Conservation (phyloP, 257 asterid genomes). For the Solanum chmielewskii region DNA sequence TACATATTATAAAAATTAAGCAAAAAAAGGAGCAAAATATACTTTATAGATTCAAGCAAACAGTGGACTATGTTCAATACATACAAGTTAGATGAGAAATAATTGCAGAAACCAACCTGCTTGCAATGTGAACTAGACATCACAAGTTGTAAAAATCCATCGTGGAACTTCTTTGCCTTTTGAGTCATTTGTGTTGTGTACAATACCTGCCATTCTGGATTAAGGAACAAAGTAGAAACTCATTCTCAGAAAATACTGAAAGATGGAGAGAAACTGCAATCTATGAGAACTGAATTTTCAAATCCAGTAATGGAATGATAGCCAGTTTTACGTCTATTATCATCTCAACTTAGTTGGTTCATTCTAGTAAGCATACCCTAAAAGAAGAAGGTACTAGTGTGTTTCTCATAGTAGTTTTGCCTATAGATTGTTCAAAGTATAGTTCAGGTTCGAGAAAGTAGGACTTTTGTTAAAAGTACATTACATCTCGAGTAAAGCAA, state of each 20-base stretch:
- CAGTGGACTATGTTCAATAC: neutral
- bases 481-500: neutral
- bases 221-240: neutral
- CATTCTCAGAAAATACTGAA: neutral
- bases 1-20: neutral
- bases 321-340: neutral
- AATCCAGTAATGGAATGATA: neutral
- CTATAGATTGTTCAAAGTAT: neutral
- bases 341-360: neutral
- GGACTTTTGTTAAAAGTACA: neutral
- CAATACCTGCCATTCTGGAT: constrained; percentile 77
- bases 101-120: constrained; percentile 44
- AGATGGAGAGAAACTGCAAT: neutral
- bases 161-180: constrained; percentile 77
- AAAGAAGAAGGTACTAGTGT: neutral
- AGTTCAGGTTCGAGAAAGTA: neutral
- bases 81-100: neutral
- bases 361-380: neutral
- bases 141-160: constrained; percentile 59
- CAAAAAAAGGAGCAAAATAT: neutral
- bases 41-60: neutral
- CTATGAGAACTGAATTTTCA: neutral
- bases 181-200: constrained; percentile 81
- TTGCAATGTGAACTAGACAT: constrained; percentile 60
- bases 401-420: neutral